Base-by-base conservation (phyloP, 306 rosid species). In the Begonia loranthoides region DNA sequence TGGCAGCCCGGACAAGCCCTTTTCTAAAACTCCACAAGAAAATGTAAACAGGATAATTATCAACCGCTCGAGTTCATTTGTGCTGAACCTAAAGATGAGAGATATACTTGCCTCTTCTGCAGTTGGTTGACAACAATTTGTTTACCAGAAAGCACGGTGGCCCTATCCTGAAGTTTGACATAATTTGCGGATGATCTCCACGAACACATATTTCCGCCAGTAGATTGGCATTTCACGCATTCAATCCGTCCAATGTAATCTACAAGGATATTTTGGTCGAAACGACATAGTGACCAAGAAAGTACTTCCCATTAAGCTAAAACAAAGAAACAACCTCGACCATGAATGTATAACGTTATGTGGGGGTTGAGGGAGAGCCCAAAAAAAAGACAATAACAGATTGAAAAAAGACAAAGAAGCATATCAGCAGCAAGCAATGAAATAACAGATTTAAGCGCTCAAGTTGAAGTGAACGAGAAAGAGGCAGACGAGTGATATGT, bases 1-100 rank as follows among this genome's bases (percentile, higher is more conserved):
- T 86, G 24, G 99, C 94, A 12, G 94, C 86, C 54, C 75, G 79
- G 16, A 86, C 84, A 59, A 66, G 22, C 58, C 63, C 66, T 39
- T 50, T 71, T 75, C 84, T 87, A 60, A 13, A 4, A 39, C 17
- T 59, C 15, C n/a, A 16, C 24, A 51, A 52, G n/a, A 68, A 57
- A 3, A 43, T 14, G 54, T 7, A 19, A 14, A 33, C 16, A 54
- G 59, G 0, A 19, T 9, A 47, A 21, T 55, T 12, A 10, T 6
- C 3, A 24, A 41, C 43, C 17, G 22, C 3, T 15, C 19, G 17
- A 11, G 49, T 38, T 11, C 15, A 13, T 15, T 38, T 4, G 1
- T 40, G 21, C 44, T 17, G 16, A 15, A 13, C 51, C 51, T 16
- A 21, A 39, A 6, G 6, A 36, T 12, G 28, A 17, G 33, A 57